phyloP scores from a whole-genome alignment of 1,284 basidiomycete genomes.

The Nidula niveotomentosa region DNA sequence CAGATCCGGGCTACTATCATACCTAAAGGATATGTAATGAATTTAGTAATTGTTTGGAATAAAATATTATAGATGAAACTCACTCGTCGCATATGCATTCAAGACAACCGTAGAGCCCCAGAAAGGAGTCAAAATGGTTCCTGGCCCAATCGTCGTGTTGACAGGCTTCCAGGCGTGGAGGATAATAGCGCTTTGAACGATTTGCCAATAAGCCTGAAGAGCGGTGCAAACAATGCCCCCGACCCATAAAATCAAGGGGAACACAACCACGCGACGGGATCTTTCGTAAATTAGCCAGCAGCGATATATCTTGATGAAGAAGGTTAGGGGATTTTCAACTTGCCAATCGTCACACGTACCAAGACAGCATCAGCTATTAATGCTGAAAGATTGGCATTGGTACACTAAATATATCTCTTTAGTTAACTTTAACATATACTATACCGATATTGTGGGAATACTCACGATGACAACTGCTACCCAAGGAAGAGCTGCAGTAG shows the following conservation, averaged over 20 bases:
- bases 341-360: neutral
- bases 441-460: neutral
- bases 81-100: conserved; percentile 4
- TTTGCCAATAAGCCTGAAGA: conserved; percentile 4
- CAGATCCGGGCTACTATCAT: neutral
- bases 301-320: conserved; percentile 1
- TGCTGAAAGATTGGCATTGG: neutral
- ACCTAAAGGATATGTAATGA: neutral
- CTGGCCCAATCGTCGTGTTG: conserved; percentile 6
- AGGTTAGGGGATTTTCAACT: neutral
- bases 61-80: neutral
- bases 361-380: neutral
- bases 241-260: conserved; percentile 4
- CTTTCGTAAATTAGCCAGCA: conserved; percentile 3
- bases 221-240: conserved; percentile 3
- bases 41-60: neutral
- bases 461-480: neutral
- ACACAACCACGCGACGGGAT: neutral
- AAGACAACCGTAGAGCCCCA: conserved; percentile 4
- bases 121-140: conserved; percentile 5
- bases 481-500: neutral
- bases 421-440: neutral
- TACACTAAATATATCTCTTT: neutral
- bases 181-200: neutral
- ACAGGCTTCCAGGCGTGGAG: conserved; percentile 3